These are phyloP conservation scores for Corymbia calophylla DNA, from an alignment of 441 rosid genomes.

Conservation along the genomic window DNA sequence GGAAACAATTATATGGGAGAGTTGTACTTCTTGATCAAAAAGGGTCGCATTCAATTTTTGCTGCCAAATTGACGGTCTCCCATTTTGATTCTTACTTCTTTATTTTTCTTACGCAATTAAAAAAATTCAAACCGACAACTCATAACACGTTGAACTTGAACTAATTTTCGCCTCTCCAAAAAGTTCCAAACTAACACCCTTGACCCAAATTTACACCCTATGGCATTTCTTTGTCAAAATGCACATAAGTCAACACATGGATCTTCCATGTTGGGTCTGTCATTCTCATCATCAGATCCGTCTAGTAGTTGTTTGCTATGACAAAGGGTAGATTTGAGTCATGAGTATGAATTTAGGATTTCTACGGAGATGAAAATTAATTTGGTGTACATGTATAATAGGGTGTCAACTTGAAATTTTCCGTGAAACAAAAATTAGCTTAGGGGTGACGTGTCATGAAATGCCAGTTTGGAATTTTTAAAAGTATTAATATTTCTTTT, in stretches of 20 bases:
- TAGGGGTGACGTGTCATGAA: not conserved
- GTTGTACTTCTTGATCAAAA: not conserved
- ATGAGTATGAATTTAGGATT: not conserved
- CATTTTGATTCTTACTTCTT: not conserved
- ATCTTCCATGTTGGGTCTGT: not conserved
- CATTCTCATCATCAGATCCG: not conserved
- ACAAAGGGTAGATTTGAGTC: not conserved
- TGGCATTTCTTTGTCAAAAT: not conserved
- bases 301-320: rapidly evolving
- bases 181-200: rapidly evolving
- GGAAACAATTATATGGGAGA: not conserved
- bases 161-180: not conserved
- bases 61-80: not conserved
- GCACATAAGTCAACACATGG: not conserved
- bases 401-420: not conserved
- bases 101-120: not conserved
- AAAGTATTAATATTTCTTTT: no score
- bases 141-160: rapidly evolving
- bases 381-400: not conserved
- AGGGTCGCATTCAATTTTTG: not conserved
- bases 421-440: not conserved
- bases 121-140: not conserved
- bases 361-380: not conserved
- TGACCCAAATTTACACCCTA: not conserved
- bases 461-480: not conserved